phyloP scores from a whole-genome alignment of 768 basidiomycete genomes.

The Flagelloscypha sp. region DNA sequence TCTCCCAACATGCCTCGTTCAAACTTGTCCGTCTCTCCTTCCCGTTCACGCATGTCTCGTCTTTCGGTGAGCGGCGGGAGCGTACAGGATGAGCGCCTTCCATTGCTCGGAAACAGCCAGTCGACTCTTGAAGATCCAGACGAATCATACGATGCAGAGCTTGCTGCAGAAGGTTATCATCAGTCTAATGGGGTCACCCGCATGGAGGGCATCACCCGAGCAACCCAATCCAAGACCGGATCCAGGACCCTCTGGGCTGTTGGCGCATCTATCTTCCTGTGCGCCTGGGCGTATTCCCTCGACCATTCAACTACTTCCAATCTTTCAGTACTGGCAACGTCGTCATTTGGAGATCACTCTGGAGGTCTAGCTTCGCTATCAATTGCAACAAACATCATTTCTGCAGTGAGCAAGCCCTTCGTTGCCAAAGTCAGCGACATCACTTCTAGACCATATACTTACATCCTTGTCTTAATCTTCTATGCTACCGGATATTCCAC shows the following conservation, averaged over 20 bases:
- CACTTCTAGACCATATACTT: conserved; percentile 39
- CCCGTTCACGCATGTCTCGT: too few relatives aligned
- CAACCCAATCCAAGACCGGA: conserved; percentile 1
- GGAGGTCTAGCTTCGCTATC: conserved; percentile 7
- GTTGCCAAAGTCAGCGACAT: conserved; percentile 50
- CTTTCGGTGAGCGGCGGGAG: too few relatives aligned
- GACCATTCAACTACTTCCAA: conserved; percentile 3
- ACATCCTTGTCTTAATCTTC: conserved; percentile 25
- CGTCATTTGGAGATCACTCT: conserved; percentile 3
- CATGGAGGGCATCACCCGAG: conserved; percentile 4
- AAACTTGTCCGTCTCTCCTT: too few relatives aligned
- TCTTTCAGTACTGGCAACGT: conserved; percentile 2
- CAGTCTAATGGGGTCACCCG: conserved; percentile 6
- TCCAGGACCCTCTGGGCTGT: conserved; percentile 2
- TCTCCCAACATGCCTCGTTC: too few relatives aligned
- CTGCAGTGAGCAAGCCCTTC: conserved; percentile 33
- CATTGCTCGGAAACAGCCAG: too few relatives aligned
- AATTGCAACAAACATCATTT: conserved; percentile 20
- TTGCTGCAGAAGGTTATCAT: too few relatives aligned
- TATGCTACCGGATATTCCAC: conserved; percentile 29
- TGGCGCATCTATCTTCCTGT: conserved; percentile 5
- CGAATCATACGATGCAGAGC: too few relatives aligned
- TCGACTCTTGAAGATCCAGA: too few relatives aligned
- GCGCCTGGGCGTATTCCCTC: conserved; percentile 7
- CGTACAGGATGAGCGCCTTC: too few relatives aligned